Base-by-base conservation (phyloP, 495 filamentous ascomycete species). In the Penicillium subrubescens region DNA sequence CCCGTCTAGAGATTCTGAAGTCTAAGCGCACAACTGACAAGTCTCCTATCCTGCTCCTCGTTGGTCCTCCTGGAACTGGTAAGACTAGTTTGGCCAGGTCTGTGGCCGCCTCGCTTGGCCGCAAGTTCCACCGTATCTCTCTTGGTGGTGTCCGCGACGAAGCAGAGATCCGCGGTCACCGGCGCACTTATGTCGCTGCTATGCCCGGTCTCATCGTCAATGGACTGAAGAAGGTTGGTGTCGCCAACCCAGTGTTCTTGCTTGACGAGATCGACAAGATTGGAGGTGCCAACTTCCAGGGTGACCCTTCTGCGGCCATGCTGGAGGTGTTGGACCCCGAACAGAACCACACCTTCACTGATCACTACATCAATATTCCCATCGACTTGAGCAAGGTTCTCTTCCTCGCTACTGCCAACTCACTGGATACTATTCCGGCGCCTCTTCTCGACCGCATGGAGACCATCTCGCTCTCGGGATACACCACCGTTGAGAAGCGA, bases 201-300 rank as follows among this genome's bases (percentile, higher is more conserved):
- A 97, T 99, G 95, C 96, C 96, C 12, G 96, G 96, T 34, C 79
- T 98, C 53, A 91, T 99, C 57, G 94, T 97, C 52, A 92, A 92
- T 74, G 96, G 94, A 5, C 78, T 99, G 57, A 96, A 94, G 83
- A 99, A 98, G 75, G 96, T 95, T 52, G 94, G 93, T 41, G 94
- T 98, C 19, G 87, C 92, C 4, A 99, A 99, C 71, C 96, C 96
- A 2, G 94, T 99, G 35, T 94, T 98, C 79, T 79, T 99, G 58
- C 88, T 99, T 25, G 96, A 99, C 74, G 96, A 99, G 78, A 97
- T 99, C 68, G 96, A 99, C 83, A 99, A 99, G 82, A 85, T 98
- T 57, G 94, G 96, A 62, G 89, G 89, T 61, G 87, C 92, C 41
- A 97, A 94, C 74, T 91, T 93, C 77, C 93, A 99, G 69, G 96